Evolutionary conservation across 306 rosid genomes (phyloP).

Genomic region (Pyrus betulifolia): DNA sequence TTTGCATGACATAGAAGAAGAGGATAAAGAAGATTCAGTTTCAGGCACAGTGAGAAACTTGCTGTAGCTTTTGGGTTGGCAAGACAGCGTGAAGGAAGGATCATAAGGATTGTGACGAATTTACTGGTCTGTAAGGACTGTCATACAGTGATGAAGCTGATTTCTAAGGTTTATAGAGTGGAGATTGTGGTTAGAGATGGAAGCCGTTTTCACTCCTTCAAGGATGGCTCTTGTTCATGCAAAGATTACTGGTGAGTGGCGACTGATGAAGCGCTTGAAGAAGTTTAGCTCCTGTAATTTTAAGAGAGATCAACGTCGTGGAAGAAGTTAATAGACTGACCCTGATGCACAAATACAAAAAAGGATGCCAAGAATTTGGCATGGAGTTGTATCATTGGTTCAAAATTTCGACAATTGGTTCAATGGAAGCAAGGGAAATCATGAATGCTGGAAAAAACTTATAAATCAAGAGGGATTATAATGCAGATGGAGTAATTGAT

Average conservation of each 20-base stretch:
- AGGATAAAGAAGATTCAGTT: conserved; percentile 76
- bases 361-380: not conserved
- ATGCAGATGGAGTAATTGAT: not conserved
- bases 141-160: conserved; percentile 73
- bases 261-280: not conserved
- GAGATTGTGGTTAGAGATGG: conserved; percentile 74
- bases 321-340: not conserved
- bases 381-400: not conserved
- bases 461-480: not conserved
- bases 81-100: conserved; percentile 41
- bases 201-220: conserved; percentile 78
- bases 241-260: conserved; percentile 60
- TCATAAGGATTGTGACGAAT: conserved; percentile 70
- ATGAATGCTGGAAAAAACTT: not conserved
- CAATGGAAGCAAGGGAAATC: not conserved
- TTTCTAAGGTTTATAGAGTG: conserved; percentile 56
- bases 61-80: conserved; percentile 80
- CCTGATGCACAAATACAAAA: not conserved
- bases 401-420: not conserved
- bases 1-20: conserved; percentile 76
- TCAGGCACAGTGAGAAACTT: conserved; percentile 78
- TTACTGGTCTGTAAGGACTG: conserved; percentile 75
- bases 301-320: not conserved
- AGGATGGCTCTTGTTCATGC: conserved; percentile 66
- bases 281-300: not conserved